These are phyloP conservation scores for Phytophthora agathidicida DNA, from an alignment of 352 stramenopile genomes.

Conservation along the genomic window DNA sequence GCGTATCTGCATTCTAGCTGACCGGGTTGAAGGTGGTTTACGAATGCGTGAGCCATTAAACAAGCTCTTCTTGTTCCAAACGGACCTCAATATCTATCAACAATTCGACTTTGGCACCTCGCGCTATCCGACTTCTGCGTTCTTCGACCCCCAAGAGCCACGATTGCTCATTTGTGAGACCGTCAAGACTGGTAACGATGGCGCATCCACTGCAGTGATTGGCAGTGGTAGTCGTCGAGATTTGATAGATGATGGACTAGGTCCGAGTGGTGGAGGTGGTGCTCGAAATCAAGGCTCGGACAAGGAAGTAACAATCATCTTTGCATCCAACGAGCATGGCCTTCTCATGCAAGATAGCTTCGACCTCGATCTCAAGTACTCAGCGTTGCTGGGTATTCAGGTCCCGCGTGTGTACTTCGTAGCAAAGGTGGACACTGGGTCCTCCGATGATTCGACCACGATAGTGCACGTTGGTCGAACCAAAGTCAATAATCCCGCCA, in stretches of 20 bases:
- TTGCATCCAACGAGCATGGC: constrained; percentile 91
- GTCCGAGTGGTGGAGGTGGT: neutral
- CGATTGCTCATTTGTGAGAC: constrained; percentile 90
- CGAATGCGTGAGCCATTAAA: constrained; percentile 86
- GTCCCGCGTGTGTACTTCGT: constrained; percentile 84
- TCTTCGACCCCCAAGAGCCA: constrained; percentile 91
- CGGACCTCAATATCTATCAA: constrained; percentile 89
- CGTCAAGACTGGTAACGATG: constrained; percentile 51
- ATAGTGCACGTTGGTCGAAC: constrained; percentile 42
- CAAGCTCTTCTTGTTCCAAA: constrained; percentile 92
- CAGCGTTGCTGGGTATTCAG: constrained; percentile 85
- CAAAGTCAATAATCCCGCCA: constrained; percentile 34
- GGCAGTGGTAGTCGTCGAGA: constrained; percentile 18
- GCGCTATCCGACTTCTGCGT: constrained; percentile 79
- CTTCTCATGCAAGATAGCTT: constrained; percentile 93
- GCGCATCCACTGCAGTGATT: constrained; percentile 6
- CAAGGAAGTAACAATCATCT: constrained; percentile 92
- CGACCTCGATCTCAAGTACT: constrained; percentile 82
- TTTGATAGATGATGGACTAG: constrained; percentile 26
- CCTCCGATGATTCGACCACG: constrained; percentile 42
- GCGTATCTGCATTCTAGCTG: constrained; percentile 87
- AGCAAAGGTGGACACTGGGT: constrained; percentile 51
- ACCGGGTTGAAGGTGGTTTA: constrained; percentile 76
- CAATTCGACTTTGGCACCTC: constrained; percentile 88
- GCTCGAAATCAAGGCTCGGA: constrained; percentile 49